Conservation (phyloP, 2,329 filamentous ascomycete genomes). For the Colletotrichum spinosum region DNA sequence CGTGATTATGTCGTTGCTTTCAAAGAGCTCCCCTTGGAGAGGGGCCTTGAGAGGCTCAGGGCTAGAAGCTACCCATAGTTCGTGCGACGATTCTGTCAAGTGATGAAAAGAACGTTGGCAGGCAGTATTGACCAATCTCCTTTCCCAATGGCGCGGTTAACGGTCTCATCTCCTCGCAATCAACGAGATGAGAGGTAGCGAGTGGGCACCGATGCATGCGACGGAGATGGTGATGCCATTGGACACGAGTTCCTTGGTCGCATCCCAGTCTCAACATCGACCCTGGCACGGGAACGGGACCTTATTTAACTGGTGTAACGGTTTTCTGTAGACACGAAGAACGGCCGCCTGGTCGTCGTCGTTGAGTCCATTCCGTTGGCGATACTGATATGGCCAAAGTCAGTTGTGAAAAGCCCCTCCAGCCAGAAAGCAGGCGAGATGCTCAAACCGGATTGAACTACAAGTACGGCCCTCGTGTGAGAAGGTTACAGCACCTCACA, state of each 20-base stretch:
- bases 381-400: constrained; percentile 7
- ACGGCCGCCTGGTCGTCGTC: constrained; percentile 2
- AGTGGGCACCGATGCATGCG: constrained; percentile 3
- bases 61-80: no score
- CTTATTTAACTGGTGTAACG: constrained; percentile 31
- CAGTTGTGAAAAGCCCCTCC: constrained; percentile 8
- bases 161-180: constrained; percentile 7
- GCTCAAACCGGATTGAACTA: no score
- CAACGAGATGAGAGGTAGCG: background rate
- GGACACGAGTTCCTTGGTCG: constrained; percentile 16
- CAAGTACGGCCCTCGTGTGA: background rate
- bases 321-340: constrained; percentile 2
- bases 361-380: constrained; percentile 1
- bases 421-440: background rate
- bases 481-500: constrained; percentile 4
- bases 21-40: no score
- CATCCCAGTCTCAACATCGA: constrained; percentile 27
- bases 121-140: constrained; percentile 4
- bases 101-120: background rate
- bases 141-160: constrained; percentile 2
- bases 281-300: constrained; percentile 23
- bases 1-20: no score
- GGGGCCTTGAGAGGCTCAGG: no score
- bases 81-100: no score
- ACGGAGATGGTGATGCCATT: constrained; percentile 24